phyloP scores from a whole-genome alignment of 495 filamentous ascomycete genomes.

The Wilcoxina mikolae region DNA sequence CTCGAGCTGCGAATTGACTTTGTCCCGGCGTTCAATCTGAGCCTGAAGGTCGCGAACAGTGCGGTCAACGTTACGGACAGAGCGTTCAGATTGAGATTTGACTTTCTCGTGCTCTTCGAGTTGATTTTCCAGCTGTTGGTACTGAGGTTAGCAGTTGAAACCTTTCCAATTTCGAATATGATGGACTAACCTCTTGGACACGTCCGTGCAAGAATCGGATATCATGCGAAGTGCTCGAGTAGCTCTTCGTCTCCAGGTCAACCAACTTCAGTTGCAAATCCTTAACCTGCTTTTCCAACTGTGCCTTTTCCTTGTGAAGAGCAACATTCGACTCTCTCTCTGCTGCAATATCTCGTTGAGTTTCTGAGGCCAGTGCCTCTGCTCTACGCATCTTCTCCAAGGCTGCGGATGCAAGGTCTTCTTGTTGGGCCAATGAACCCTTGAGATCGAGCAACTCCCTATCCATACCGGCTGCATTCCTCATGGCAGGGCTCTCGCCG shows the following conservation, averaged over 20 bases:
- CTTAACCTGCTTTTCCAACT: constrained; percentile 77
- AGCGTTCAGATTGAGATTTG: constrained; percentile 64
- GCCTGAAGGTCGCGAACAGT: constrained; percentile 84
- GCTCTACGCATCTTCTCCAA: constrained; percentile 97
- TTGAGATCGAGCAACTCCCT: constrained; percentile 83
- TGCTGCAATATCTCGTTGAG: constrained; percentile 85
- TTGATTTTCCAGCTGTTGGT: constrained; percentile 68
- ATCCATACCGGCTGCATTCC: constrained; percentile 81
- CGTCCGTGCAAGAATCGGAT: constrained; percentile 88
- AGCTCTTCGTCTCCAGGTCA: constrained; percentile 92
- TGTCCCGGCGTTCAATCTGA: constrained; percentile 85
- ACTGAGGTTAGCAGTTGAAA: constrained; percentile 17
- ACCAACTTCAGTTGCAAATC: constrained; percentile 81
- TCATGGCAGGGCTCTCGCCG: constrained; percentile 76
- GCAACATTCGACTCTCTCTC: constrained; percentile 73
- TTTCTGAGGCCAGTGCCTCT: constrained; percentile 72
- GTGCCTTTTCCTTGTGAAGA: constrained; percentile 83
- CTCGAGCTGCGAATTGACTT: constrained; percentile 57
- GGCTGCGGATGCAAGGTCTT: constrained; percentile 82
- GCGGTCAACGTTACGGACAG: constrained; percentile 83
- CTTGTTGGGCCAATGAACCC: constrained; percentile 74
- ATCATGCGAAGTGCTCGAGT: constrained; percentile 83
- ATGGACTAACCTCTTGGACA: constrained; percentile 71
- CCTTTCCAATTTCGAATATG: constrained; percentile 13
- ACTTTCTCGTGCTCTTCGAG: constrained; percentile 72